Evolutionary conservation across 176 grass and related monocot species (phyloP), one percentile per base, ranked within the genome.

Genomic region (Rhynchospora pubera): DNA sequence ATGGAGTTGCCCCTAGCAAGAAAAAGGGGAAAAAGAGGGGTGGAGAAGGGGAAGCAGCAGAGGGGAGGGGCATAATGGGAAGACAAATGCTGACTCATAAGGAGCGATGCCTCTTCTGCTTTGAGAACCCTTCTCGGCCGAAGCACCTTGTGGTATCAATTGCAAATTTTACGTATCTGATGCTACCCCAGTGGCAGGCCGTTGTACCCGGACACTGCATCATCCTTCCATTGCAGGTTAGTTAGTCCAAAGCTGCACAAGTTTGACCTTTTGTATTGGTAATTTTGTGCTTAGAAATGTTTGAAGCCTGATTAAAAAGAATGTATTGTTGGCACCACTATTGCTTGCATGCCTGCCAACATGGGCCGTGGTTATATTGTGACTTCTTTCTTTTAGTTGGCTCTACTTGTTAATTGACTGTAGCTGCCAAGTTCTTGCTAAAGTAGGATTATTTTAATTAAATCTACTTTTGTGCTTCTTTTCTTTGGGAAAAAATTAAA

Each of bases 71-170:
- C 74, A 65, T 13, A 80, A 84, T 45, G 92, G 85, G 52, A 91
- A 85, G 56, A 81, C 82, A 55, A 71, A 62, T 82, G 81, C 26
- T 88, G 45, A 92, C 92, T 84, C 96, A 95, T 67, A 91, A 99
- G 80, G 92, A 99, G 79, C 88, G 91, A 2, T 95, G 96, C 69
- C 43, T 86, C 84, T 94, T 91, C 91, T 99, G 92, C 83, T 95
- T 99, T 16, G 96, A 95, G 91, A 99, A 95, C 39, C 90, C 96
- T 67, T 94, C 92, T 55, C 92, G 92, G 64, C 96, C 96, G 83
- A 99, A 99, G 43, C 92, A 99, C 88, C 92, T 99, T 48, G 84
- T 95, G 85, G 82, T 95, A 72, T 93, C 91, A 52, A 99, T 98
- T 76, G 96, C 88, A 65, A 94, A 98, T 86, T 98, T 98, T 78